These are phyloP conservation scores for Heliamphora pulchella DNA, from an alignment of 179 eudicot species.

Conservation along the genomic window DNA sequence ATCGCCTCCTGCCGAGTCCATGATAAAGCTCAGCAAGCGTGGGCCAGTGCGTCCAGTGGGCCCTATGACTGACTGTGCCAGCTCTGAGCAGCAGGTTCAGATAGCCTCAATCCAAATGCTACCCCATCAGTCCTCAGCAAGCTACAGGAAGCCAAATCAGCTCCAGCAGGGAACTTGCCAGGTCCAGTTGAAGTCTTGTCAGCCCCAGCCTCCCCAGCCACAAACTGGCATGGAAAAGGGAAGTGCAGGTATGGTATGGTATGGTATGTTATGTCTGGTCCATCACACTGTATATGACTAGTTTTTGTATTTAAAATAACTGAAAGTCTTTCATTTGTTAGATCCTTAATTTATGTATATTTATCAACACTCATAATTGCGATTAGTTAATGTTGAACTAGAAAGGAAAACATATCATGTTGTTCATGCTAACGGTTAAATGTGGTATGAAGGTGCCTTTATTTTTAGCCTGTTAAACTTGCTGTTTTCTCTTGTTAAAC, in stretches of 20 bases:
- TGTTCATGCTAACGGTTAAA: too few relatives aligned
- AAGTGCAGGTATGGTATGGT: not conserved
- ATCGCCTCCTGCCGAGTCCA: conserved; percentile 6
- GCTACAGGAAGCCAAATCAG: too few relatives aligned
- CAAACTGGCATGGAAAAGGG: not conserved
- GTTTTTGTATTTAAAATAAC: too few relatives aligned
- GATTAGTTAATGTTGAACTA: too few relatives aligned
- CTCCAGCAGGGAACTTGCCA: not conserved
- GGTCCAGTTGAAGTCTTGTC: conserved; percentile 9
- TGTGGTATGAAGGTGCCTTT: too few relatives aligned
- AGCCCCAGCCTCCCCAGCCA: conserved; percentile 11
- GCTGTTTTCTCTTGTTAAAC: too few relatives aligned
- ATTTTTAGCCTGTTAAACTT: too few relatives aligned
- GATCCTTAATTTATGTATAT: too few relatives aligned
- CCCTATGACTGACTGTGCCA: conserved; percentile 2
- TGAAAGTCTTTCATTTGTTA: not conserved
- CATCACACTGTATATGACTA: too few relatives aligned
- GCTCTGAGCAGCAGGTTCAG: conserved; percentile 3
- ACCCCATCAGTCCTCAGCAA: not conserved
- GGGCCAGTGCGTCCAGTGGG: not conserved
- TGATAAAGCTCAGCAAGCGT: conserved; percentile 8
- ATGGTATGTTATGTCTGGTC: too few relatives aligned
- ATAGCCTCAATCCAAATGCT: not conserved
- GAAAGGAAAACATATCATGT: too few relatives aligned
- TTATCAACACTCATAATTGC: too few relatives aligned